Evolutionary conservation across 1,284 basidiomycete species (phyloP).

Genomic region (Pterula multifida): DNA sequence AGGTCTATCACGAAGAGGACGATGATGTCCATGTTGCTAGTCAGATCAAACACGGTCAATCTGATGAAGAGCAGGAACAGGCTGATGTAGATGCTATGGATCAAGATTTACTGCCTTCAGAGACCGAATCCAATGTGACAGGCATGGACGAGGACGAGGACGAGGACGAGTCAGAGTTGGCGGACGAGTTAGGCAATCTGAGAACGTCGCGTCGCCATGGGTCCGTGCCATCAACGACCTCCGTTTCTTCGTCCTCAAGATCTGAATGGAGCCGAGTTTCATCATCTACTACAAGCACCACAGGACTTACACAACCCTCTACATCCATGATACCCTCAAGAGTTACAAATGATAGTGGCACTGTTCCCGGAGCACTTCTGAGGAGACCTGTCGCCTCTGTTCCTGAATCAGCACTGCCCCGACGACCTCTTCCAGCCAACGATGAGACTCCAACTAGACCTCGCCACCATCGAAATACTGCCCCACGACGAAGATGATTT

Average conservation of each 20-base stretch:
- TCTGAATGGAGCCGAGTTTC: neutral
- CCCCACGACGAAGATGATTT: conserved; percentile 19
- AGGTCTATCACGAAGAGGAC: neutral
- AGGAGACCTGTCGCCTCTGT: conserved; percentile 20
- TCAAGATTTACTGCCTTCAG: conserved; percentile 45
- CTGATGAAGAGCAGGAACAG: conserved; percentile 8
- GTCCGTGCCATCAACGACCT: neutral
- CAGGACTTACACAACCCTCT: too few species aligned
- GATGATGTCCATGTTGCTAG: neutral
- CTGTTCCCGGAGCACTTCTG: conserved; percentile 12
- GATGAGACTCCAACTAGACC: conserved; percentile 58
- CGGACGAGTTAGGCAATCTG: conserved; percentile 1
- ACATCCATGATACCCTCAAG: too few species aligned
- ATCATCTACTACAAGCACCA: neutral
- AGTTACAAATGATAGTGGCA: conserved; percentile 10
- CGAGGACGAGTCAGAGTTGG: conserved; percentile 13
- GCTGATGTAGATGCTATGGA: conserved; percentile 56
- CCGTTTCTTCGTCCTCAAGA: neutral
- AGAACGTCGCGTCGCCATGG: neutral
- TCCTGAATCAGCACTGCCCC: conserved; percentile 9
- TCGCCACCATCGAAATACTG: conserved; percentile 25
- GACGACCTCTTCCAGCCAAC: conserved; percentile 21
- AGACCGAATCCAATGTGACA: conserved; percentile 29
- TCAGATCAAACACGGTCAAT: neutral
- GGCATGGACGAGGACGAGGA: conserved; percentile 28